phyloP scores from a whole-genome alignment of 106 monocot species.

The Dendrobium catenatum region DNA sequence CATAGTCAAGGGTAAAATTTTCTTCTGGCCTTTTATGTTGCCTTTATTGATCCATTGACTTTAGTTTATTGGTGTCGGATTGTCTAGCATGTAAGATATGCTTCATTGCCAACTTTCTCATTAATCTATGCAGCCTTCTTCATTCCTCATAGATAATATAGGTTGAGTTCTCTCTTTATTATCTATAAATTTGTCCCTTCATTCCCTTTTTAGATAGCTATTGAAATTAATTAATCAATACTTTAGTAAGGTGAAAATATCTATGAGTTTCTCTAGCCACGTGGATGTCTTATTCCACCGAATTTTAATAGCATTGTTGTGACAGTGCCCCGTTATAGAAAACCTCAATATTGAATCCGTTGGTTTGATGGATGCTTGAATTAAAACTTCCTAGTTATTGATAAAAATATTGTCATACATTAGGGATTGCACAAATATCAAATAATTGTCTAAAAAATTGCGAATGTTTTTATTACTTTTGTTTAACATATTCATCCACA shows the following conservation, averaged over 20 bases:
- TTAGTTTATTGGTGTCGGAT: background rate
- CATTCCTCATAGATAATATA: background rate
- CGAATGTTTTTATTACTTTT: too few species aligned
- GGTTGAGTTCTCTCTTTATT: background rate
- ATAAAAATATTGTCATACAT: too few species aligned
- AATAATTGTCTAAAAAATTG: too few species aligned
- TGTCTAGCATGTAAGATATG: background rate
- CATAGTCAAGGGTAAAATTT: background rate
- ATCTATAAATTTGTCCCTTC: background rate
- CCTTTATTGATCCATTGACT: background rate
- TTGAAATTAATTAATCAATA: background rate
- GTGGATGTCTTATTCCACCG: background rate
- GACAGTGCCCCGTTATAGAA: background rate
- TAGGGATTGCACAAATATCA: too few species aligned
- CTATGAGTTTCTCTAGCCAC: background rate
- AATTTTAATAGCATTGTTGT: background rate
- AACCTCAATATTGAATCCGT: background rate
- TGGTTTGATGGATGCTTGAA: background rate
- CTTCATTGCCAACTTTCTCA: background rate
- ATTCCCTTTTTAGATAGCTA: background rate
- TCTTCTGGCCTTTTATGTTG: background rate
- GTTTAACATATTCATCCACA: too few species aligned
- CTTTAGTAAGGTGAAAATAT: background rate
- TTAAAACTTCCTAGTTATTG: background rate
- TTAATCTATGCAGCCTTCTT: background rate